A percentile compares a stretch with the other conserved stretches of the same genome.
These are phyloP conservation scores for Paralagenidium karlingii DNA, from an alignment of 352 stramenopile genomes.

Conservation along the genomic window DNA sequence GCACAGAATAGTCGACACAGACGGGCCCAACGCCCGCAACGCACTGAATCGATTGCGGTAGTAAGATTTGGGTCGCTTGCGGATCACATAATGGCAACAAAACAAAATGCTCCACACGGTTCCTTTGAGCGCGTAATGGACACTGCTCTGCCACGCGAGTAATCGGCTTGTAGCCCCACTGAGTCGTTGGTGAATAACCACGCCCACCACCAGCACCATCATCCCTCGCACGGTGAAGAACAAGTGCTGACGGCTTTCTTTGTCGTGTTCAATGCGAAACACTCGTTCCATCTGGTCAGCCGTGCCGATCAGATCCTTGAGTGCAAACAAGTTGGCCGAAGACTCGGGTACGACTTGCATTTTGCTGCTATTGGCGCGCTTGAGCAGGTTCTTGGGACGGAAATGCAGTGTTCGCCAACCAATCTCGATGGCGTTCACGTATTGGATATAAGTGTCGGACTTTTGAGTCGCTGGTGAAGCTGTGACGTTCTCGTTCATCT, in stretches of 20 bases:
- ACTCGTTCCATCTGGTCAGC: constrained; percentile 39
- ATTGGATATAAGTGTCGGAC: constrained; percentile 41
- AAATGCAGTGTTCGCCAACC: constrained; percentile 31
- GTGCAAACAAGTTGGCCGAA: background rate
- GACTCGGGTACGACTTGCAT: too few species aligned
- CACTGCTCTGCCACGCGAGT: constrained; percentile 16
- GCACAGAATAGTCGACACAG: constrained; percentile 20
- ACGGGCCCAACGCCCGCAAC: too few species aligned
- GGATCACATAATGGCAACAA: constrained; percentile 13
- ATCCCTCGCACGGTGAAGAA: constrained; percentile 15
- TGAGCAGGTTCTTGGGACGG: constrained; percentile 12
- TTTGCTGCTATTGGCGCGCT: constrained; percentile 3
- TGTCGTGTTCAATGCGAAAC: constrained; percentile 30
- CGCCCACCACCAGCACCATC: constrained; percentile 20
- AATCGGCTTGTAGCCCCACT: too few species aligned
- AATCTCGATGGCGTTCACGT: constrained; percentile 53
- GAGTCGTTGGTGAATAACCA: too few species aligned
- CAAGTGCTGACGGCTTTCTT: constrained; percentile 38
- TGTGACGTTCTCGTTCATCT: constrained; percentile 17
- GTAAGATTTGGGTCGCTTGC: too few species aligned
- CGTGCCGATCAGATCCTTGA: constrained; percentile 27
- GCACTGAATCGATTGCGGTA: too few species aligned
- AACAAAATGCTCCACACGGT: constrained; percentile 12
- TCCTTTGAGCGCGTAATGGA: constrained; percentile 25
- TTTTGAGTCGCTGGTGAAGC: constrained; percentile 36